Conservation (phyloP, 257 asterid genomes). For the Plantago major region DNA sequence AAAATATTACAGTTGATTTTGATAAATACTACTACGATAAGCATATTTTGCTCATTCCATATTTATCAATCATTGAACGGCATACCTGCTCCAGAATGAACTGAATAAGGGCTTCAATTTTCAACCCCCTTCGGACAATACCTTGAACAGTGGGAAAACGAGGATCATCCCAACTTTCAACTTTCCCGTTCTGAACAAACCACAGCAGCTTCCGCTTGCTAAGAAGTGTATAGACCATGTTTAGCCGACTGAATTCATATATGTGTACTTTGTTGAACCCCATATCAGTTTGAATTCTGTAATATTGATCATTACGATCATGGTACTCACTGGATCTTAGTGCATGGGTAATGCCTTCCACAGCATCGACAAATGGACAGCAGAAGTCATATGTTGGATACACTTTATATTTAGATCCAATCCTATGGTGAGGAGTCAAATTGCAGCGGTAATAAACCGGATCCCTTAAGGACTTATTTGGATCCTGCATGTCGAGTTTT, state of each 20-base stretch:
- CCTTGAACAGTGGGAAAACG: constrained; percentile 99
- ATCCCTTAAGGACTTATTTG: constrained; percentile 88
- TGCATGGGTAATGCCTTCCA: constrained; percentile 92
- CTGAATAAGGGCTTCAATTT: constrained; percentile 78
- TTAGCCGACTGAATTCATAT: constrained; percentile 85
- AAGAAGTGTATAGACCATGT: constrained; percentile 93
- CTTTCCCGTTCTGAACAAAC: constrained; percentile 94
- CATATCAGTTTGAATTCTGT: constrained; percentile 89
- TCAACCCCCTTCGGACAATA: constrained; percentile 88
- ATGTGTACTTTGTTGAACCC: constrained; percentile 72
- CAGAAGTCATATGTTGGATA: constrained; percentile 96
- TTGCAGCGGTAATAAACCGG: constrained; percentile 97
- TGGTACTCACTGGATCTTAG: constrained; percentile 96
- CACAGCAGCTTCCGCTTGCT: constrained; percentile 98
- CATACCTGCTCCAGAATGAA: constrained; percentile 87
- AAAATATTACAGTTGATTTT: background rate
- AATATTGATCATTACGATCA: constrained; percentile 89
- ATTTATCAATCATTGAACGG: background rate
- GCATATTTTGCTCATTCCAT: background rate
- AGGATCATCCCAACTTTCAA: constrained; percentile 98
- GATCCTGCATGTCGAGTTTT: constrained; percentile 85
- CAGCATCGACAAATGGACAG: constrained; percentile 88
- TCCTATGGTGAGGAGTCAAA: constrained; percentile 87
- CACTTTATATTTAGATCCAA: constrained; percentile 69
- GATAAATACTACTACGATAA: background rate